Evolutionary conservation across 345 rosid genomes (phyloP), one percentile per base, ranked within the genome.

Genomic region (Lumnitzera littorea): DNA sequence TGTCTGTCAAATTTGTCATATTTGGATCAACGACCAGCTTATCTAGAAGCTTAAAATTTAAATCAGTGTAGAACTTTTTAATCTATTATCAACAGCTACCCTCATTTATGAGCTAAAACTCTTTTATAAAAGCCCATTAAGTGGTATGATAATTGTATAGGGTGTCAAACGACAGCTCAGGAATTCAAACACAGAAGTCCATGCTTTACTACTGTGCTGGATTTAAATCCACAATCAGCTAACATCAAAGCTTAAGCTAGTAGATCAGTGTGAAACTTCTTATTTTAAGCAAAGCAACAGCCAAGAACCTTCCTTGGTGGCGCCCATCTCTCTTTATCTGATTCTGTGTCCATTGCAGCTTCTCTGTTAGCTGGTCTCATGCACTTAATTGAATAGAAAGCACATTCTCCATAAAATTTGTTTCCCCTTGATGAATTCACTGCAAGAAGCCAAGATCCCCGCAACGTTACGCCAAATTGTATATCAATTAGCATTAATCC

Each of bases 341-440:
- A 57, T 67, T 67, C 70, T 3, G 56, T 67, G 49, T 60, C 70
- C 23, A 23, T 12, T 43, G 64, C 52, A 29, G 70, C 70, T 53
- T 67, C 70, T 46, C 48, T 53, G 53, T 67, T 60, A 5, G 70
- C 70, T 48, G 70, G 64, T 27, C 60, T 60, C 51, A 29, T 17
- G 48, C 64, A 67, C 48, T 17, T 48, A 3, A 29, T 11, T 4
- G 64, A 60, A n/a, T 27, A 25, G 43, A 27, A 13, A 43, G 16
- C 13, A 55, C 70, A 67, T 54, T 67, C 70, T 16, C 70, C 70
- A 55, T 53, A 67, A 15, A 59, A 67, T 36, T 60, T 60, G 64
- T 67, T 67, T 47, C 70, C 70, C 31, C 64, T 56, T 10, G 64
- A 59, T 59, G 70, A 60, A 60, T 67, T 67, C 15, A 67, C 61